Evolutionary conservation across 2,329 filamentous ascomycete genomes (phyloP).

Genomic region (Monilinia aucupariae): DNA sequence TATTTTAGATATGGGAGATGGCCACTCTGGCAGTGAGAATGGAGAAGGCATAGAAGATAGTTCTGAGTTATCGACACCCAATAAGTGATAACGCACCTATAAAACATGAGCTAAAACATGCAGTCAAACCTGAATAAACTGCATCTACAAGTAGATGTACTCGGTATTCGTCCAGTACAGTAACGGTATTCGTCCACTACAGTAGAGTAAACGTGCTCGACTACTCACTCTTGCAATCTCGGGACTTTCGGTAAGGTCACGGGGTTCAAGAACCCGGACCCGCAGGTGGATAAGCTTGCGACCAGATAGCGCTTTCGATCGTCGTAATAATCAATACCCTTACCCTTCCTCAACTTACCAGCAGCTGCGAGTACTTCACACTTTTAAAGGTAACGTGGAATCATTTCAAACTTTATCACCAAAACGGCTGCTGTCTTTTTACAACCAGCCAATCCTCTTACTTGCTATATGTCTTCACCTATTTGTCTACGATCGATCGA

Average conservation of each 20-base stretch:
- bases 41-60: not conserved
- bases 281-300: too few species aligned
- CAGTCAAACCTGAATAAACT: not conserved
- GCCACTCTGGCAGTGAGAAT: not conserved
- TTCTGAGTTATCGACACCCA: not conserved
- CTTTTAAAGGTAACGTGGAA: not conserved
- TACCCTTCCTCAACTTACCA: too few species aligned
- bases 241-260: too few species aligned
- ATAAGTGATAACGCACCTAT: not conserved
- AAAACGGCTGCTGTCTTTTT: not conserved
- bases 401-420: not conserved
- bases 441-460: not conserved
- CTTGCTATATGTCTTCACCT: not conserved
- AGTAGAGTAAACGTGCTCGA: too few species aligned
- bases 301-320: too few species aligned
- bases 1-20: constrained; percentile 13
- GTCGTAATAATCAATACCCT: too few species aligned
- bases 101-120: not conserved
- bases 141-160: too few species aligned
- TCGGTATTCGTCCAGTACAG: too few species aligned
- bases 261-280: too few species aligned
- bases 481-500: not conserved
- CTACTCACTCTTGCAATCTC: too few species aligned
- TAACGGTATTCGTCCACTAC: too few species aligned
- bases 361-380: too few species aligned